Evolutionary conservation across 139 green algal species (phyloP), one percentile per base, ranked within the genome.

Genomic region (Micromonas pusilla): DNA sequence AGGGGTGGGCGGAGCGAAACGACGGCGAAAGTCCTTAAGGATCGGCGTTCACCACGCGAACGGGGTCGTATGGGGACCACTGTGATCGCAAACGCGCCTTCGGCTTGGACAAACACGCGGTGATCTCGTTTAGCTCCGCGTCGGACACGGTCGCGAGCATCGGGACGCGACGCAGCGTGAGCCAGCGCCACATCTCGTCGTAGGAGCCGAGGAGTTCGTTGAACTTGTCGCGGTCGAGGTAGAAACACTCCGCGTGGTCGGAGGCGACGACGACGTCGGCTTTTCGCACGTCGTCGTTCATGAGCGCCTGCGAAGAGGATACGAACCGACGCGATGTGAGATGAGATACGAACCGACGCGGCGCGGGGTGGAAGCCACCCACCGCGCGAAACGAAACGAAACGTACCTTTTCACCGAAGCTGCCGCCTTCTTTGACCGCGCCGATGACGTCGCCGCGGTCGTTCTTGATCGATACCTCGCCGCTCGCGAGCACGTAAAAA

Each of bases 361-460:
- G n/a, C n/a, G n/a, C n/a, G n/a, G n/a, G n/a, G n/a, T n/a, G n/a
- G n/a, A n/a, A n/a, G n/a, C n/a, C n/a, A n/a, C n/a, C n/a, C n/a
- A n/a, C n/a, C n/a, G n/a, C n/a, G n/a, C n/a, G n/a, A n/a, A n/a
- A n/a, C n/a, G n/a, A n/a, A n/a, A n/a, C n/a, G n/a, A n/a, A n/a
- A n/a, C n/a, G n/a, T n/a, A n/a, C n/a, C 30, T 92, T 81, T 87
- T 98, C 93, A n/a, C 93, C 93, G 83, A 97, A 97, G 81, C 91
- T 96, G 64, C 80, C 84, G 0, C 80, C 75, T 21, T 5, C 28
- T 13, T 6, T 25, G 30, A 79, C 5, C 6, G 34, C 26, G 38
- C 19, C 68, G 39, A 79, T 23, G 32, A 54, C 19, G 9, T 76
- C 62, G 4, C 31, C 52, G 28, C 63, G 52, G 37, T 64, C 32